phyloP scores from a whole-genome alignment of 2,329 filamentous ascomycete species.

The Colletotrichum euphorbiae region DNA sequence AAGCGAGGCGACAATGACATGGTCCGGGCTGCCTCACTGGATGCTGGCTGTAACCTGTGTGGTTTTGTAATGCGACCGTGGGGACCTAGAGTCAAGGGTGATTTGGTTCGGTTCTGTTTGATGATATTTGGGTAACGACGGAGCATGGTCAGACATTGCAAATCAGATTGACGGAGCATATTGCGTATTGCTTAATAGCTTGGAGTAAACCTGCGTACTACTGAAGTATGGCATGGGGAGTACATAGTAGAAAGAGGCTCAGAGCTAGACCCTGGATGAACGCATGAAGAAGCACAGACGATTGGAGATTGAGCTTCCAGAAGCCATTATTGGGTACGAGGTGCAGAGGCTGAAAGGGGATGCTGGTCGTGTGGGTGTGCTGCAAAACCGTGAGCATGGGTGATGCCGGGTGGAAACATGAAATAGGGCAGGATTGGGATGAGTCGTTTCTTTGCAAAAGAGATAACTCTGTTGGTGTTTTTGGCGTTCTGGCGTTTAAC shows the following conservation, averaged over 20 bases:
- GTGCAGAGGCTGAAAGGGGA: constrained; percentile 36
- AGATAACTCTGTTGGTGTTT: not conserved
- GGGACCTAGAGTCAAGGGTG: constrained; percentile 14
- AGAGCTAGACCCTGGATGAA: constrained; percentile 22
- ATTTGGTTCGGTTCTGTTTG: not conserved
- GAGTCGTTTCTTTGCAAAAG: constrained; percentile 15
- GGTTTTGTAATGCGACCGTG: constrained; percentile 14
- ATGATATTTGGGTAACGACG: constrained; percentile 22
- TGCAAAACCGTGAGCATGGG: constrained; percentile 19
- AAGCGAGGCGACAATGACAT: constrained; percentile 28
- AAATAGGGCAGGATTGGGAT: constrained; percentile 6
- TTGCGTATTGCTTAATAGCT: constrained; percentile 17
- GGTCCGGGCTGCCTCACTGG: constrained; percentile 18
- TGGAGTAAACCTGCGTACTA: not conserved
- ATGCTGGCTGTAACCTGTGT: constrained; percentile 18
- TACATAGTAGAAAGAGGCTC: constrained; percentile 1
- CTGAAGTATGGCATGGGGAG: no score
- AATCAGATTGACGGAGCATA: constrained; percentile 36
- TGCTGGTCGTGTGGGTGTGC: constrained; percentile 28
- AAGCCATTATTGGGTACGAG: constrained; percentile 32
- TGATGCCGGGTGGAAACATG: constrained; percentile 16
- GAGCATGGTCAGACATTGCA: constrained; percentile 24
- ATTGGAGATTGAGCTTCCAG: constrained; percentile 39
- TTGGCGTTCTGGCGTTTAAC: not conserved
- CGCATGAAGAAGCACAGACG: constrained; percentile 41